Conservation (phyloP, 495 filamentous ascomycete species). For the Umbilicaria muhlenbergii region DNA sequence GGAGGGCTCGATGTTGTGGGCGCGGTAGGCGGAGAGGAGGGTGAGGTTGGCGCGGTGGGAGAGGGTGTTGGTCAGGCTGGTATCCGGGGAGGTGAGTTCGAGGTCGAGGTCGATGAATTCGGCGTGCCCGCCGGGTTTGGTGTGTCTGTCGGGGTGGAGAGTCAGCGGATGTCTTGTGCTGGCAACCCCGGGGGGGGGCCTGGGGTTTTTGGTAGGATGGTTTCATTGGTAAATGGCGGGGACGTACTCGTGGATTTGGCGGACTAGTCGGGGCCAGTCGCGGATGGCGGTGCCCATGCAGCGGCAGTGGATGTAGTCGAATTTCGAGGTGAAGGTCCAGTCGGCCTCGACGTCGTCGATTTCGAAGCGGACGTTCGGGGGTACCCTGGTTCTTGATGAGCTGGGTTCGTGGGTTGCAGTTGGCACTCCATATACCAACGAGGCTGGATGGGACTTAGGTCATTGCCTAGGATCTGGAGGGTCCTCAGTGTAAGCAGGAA, state of each 20-base stretch:
- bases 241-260: constrained; percentile 24
- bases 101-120: constrained; percentile 43
- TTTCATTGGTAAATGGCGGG: not conserved
- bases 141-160: constrained; percentile 16
- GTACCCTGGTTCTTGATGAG: constrained; percentile 22
- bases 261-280: constrained; percentile 40
- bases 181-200: too few relatives aligned
- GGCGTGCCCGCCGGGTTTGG: constrained; percentile 42
- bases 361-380: constrained; percentile 48
- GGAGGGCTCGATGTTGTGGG: constrained; percentile 23
- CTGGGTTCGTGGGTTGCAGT: constrained; percentile 3
- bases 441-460: constrained; percentile 46
- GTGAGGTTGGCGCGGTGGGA: constrained; percentile 16
- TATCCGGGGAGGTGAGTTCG: constrained; percentile 36
- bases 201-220: not conserved
- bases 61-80: constrained; percentile 24
- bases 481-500: too few relatives aligned
- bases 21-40: constrained; percentile 22
- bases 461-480: constrained; percentile 26
- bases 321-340: constrained; percentile 33
- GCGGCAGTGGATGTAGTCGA: constrained; percentile 50
- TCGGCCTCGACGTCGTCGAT: constrained; percentile 45
- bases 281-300: constrained; percentile 39
- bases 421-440: constrained; percentile 22
- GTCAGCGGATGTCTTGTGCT: not conserved